Evolutionary conservation across 371 early-diverging fungal genomes (phyloP), one percentile per base, ranked within the genome.

Genomic region (Rhizopus arrhizus): DNA sequence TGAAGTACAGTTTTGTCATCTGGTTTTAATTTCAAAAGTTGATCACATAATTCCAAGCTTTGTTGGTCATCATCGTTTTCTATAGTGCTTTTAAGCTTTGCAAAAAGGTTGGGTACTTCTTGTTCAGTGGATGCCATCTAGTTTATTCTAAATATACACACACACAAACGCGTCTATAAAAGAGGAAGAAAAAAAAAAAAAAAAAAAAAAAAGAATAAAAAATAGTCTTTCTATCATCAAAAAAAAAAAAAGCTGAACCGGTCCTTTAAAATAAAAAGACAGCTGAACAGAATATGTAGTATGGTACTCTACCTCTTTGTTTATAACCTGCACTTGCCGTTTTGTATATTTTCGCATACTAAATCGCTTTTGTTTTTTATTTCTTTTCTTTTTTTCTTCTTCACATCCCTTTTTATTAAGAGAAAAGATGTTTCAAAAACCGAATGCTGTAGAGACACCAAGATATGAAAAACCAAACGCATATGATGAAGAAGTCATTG

Each of bases 1-100:
- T 82, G 85, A 52, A 86, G 68, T 5, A 85, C 81, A 50, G 81
- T 74, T 46, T 69, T 64, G 65, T 88, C 85, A 33, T 83, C 67
- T 13, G 82, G 64, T 41, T 68, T 68, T 3, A 78, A 38, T n/a
- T 74, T 60, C 16, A 88, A 71, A 50, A 88, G 74, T 73, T 71
- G 45, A 52, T 77, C 67, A 59, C 77, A 73, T 15, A 72, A 22
- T 34, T 73, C 59, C 45, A 80, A 51, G 34, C 69, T 64, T 13
- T 46, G 67, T 33, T 74, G 77, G 64, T 80, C 77, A 40, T 74
- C 68, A 12, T 70, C 71, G 9, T 71, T 66, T 9, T 67, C 57
- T 9, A 70, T 56, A n/a, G 70, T 52, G 28, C 60, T 57, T 56
- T 71, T 65, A 33, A 80, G 69, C 42, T 74, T 68, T 8, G 38